Conservation (phyloP, 148 eudicot genomes). For the Camellia japonica region DNA sequence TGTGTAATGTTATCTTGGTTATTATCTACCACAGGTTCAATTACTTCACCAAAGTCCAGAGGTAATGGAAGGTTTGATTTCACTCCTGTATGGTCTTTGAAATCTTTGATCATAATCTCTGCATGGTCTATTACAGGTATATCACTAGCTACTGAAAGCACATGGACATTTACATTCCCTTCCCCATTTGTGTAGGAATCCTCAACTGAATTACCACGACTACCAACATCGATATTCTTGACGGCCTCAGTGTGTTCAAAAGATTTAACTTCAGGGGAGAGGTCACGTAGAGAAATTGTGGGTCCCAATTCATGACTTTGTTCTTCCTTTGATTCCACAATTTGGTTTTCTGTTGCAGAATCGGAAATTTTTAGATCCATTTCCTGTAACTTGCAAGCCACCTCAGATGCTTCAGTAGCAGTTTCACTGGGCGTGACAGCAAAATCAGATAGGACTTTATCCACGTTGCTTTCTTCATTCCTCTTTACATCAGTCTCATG, state of each 20-base stretch:
- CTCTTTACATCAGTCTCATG: conserved; percentile 22
- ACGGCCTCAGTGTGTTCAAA: conserved; percentile 13
- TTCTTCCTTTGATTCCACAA: conserved; percentile 13
- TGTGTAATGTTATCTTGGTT: conserved; percentile 5
- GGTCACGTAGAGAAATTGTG: conserved; percentile 12
- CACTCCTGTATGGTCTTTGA: conserved; percentile 20
- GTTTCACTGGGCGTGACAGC: conserved; percentile 15
- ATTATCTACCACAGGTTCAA: conserved; percentile 12
- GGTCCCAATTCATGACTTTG: conserved; percentile 23
- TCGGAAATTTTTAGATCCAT: conserved; percentile 19
- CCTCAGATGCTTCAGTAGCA: conserved; percentile 23
- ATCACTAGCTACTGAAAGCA: conserved; percentile 21
- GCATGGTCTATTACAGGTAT: conserved; percentile 21
- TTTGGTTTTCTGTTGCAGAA: conserved; percentile 11
- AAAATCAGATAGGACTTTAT: conserved; percentile 10
- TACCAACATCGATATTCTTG: conserved; percentile 7
- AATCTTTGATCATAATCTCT: conserved; percentile 23
- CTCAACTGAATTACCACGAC: conserved; percentile 22
- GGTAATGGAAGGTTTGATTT: conserved; percentile 11
- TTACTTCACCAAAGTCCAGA: conserved; percentile 20
- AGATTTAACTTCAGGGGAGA: conserved; percentile 19
- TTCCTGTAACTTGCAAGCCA: conserved; percentile 13
- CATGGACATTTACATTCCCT: conserved; percentile 14
- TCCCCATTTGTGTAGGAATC: conserved; percentile 13
- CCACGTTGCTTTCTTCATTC: conserved; percentile 13